Percentiles rank a stretch among this genome's conserved stretches.
Conservation (phyloP, 1,139 yeast species). For the Scheffersomyces illinoinensis region DNA sequence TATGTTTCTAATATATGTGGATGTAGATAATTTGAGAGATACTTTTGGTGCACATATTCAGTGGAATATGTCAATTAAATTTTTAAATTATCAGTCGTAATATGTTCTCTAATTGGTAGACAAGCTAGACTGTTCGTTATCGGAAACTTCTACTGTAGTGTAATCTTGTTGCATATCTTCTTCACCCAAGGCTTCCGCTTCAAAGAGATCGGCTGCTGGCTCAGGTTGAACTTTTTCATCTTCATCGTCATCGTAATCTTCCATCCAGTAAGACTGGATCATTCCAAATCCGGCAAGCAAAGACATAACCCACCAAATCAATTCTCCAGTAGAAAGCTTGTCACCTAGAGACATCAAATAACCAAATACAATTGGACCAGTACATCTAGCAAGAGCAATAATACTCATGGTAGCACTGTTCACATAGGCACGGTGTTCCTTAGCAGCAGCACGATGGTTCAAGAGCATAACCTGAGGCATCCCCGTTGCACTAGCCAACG, state of each 20-base stretch:
- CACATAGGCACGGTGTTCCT: conserved; percentile 24
- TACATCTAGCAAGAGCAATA: conserved; percentile 21
- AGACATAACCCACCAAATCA: conserved; percentile 23
- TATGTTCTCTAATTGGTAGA: neutral
- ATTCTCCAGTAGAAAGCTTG: conserved; percentile 14
- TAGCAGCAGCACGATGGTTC: conserved; percentile 24
- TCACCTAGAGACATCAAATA: conserved; percentile 20
- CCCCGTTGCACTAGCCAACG: conserved; percentile 21
- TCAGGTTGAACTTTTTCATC: neutral
- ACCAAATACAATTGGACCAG: conserved; percentile 23
- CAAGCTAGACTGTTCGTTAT: neutral
- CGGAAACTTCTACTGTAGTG: neutral
- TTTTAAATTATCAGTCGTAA: no score
- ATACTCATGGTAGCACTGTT: conserved; percentile 23
- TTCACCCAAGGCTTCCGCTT: neutral
- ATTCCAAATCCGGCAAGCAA: conserved; percentile 16
- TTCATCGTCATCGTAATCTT: conserved; percentile 15
- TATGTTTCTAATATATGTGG: neutral
- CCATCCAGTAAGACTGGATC: conserved; percentile 16
- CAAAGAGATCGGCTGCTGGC: neutral
- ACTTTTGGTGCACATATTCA: neutral
- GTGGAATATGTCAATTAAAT: neutral
- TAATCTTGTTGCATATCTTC: neutral
- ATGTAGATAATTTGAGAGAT: neutral
- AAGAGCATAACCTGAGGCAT: conserved; percentile 22